Conservation (phyloP, 148 eudicot species). For the Cornus kousa region DNA sequence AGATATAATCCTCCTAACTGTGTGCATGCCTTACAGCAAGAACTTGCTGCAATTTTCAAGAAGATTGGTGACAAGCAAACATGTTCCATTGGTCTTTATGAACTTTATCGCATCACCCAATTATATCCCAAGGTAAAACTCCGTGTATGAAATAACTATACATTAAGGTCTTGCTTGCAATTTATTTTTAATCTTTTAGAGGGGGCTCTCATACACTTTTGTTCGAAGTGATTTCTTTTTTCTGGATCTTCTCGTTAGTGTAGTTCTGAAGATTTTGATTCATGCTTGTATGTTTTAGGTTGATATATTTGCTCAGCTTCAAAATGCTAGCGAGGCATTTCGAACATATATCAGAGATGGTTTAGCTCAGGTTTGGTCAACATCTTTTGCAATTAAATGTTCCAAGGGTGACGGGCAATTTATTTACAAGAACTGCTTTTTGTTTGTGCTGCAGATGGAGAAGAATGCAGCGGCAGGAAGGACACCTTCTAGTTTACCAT, state of each 20-base stretch:
- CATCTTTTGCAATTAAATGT: neutral
- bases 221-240: constrained; percentile 8
- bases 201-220: no score
- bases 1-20: neutral
- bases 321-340: constrained; percentile 97
- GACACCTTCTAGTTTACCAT: constrained; percentile 85
- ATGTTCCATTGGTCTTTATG: constrained; percentile 90
- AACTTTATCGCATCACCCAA: constrained; percentile 85
- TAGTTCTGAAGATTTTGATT: neutral
- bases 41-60: constrained; percentile 94
- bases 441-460: constrained; percentile 66
- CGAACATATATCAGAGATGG: constrained; percentile 97
- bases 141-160: constrained; percentile 61
- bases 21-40: constrained; percentile 66
- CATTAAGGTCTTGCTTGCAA: no score
- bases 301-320: constrained; percentile 95
- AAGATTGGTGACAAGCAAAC: constrained; percentile 99
- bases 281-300: constrained; percentile 48
- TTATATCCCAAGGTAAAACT: constrained; percentile 82
- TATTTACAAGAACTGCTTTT: neutral
- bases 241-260: neutral
- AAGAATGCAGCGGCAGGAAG: constrained; percentile 97
- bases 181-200: no score
- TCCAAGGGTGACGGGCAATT: neutral
- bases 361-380: constrained; percentile 67